These are phyloP conservation scores for Phytophthora pluvialis DNA, from an alignment of 352 stramenopile species.

Conservation along the genomic window DNA sequence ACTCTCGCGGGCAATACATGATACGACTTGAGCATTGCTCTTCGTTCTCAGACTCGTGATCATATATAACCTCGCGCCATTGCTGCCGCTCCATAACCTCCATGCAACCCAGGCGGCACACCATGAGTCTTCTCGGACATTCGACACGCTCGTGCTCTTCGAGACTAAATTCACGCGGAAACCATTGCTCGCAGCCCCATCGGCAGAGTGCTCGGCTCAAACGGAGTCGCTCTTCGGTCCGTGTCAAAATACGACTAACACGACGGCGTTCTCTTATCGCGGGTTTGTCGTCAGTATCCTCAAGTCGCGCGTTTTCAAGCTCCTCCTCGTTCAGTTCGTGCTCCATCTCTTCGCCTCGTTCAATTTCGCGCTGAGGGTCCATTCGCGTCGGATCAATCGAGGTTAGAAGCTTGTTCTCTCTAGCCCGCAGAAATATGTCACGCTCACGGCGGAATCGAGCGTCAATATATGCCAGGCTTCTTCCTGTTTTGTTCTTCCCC, in stretches of 20 bases:
- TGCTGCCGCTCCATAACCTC: constrained; percentile 49
- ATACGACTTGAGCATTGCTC: constrained; percentile 61
- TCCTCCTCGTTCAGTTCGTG: constrained; percentile 58
- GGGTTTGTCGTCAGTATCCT: constrained; percentile 52
- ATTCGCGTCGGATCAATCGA: constrained; percentile 43
- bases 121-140: constrained; percentile 61
- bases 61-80: constrained; percentile 59
- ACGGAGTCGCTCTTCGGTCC: constrained; percentile 46
- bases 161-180: constrained; percentile 48
- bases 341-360: constrained; percentile 44
- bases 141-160: constrained; percentile 61
- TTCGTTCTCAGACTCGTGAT: constrained; percentile 55
- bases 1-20: constrained; percentile 65
- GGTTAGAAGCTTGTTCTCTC: constrained; percentile 43
- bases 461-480: constrained; percentile 62
- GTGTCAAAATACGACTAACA: constrained; percentile 60
- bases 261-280: constrained; percentile 55
- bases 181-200: constrained; percentile 70
- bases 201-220: constrained; percentile 48
- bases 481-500: constrained; percentile 32
- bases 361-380: constrained; percentile 49
- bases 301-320: constrained; percentile 47
- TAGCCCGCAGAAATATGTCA: constrained; percentile 54
- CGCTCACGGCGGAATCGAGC: constrained; percentile 64
- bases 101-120: constrained; percentile 73